phyloP scores from a whole-genome alignment of 352 stramenopile genomes.

The Globisporangium cederbergense region DNA sequence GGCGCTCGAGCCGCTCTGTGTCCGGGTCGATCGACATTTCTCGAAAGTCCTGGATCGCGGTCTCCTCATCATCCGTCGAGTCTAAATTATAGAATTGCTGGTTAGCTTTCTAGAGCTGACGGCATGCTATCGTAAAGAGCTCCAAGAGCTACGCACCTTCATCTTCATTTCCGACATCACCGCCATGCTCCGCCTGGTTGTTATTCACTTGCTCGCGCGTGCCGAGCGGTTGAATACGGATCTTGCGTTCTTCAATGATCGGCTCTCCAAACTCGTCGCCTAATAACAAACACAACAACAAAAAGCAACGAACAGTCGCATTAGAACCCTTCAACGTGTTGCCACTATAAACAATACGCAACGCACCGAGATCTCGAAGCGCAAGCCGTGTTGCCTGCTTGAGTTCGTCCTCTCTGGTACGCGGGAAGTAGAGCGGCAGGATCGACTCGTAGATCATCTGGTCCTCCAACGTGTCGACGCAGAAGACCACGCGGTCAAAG shows the following conservation, averaged over 20 bases:
- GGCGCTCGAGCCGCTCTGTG: slow-evolving; percentile 39
- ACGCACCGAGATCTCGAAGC: slow-evolving; percentile 36
- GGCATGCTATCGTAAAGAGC: background rate
- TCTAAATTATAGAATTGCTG: background rate
- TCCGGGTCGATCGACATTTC: slow-evolving; percentile 60
- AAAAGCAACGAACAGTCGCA: background rate
- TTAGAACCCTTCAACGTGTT: background rate
- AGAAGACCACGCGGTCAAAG: slow-evolving; percentile 68
- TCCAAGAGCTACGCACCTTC: slow-evolving; percentile 2
- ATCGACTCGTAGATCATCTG: slow-evolving; percentile 56
- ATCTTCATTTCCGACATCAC: slow-evolving; percentile 25
- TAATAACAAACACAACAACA: background rate
- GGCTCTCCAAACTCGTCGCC: slow-evolving; percentile 74
- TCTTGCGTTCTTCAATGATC: slow-evolving; percentile 79
- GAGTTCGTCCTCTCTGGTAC: slow-evolving; percentile 32
- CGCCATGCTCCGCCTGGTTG: slow-evolving; percentile 12
- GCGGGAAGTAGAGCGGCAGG: slow-evolving; percentile 75
- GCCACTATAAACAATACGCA: background rate
- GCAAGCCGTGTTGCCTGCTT: slow-evolving; percentile 22
- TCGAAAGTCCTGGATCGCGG: slow-evolving; percentile 49
- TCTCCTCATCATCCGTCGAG: slow-evolving; percentile 32
- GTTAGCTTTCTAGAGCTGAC: background rate
- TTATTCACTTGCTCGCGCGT: slow-evolving; percentile 12
- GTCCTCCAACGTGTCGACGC: slow-evolving; percentile 59
- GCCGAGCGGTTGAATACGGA: slow-evolving; percentile 49